Conservation (phyloP, 305 asterid species). For the Solanum aculeatissimum region DNA sequence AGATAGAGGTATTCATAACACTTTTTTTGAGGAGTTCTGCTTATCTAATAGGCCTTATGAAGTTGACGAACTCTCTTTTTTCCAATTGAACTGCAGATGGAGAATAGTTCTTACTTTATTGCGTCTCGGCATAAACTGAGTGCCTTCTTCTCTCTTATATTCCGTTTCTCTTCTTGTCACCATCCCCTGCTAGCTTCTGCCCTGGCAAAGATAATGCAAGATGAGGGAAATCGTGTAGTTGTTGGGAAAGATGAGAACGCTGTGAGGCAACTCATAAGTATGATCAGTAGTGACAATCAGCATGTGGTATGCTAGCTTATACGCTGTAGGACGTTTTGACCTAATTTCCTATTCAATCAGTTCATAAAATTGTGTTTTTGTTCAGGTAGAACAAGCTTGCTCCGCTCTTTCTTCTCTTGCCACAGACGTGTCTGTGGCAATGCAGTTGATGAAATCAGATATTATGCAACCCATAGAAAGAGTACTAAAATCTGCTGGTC, state of each 20-base stretch:
- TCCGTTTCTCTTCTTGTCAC: conserved; percentile 99
- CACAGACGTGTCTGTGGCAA: conserved; percentile 80
- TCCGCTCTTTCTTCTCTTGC: conserved; percentile 93
- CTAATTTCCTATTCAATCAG: neutral
- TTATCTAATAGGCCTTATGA: conserved; percentile 4
- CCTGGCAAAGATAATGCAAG: conserved; percentile 95
- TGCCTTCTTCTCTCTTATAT: conserved; percentile 97
- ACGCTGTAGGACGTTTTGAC: conserved; percentile 1
- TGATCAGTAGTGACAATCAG: conserved; percentile 97
- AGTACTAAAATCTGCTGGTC: conserved; percentile 70
- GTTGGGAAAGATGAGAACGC: conserved; percentile 99
- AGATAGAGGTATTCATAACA: conserved; percentile 72
- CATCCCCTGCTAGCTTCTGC: conserved; percentile 99
- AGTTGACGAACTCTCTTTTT: conserved; percentile 12
- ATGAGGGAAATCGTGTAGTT: conserved; percentile 82
- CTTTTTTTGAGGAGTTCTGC: conserved; percentile 8
- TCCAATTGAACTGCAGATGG: conserved; percentile 55
- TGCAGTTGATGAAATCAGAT: conserved; percentile 89
- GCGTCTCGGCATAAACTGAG: conserved; percentile 97
- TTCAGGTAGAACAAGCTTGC: conserved; percentile 97
- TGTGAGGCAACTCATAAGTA: conserved; percentile 96
- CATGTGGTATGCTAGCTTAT: conserved; percentile 70
- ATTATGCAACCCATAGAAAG: conserved; percentile 96
- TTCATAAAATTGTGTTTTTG: conserved; percentile 12
- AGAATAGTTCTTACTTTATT: conserved; percentile 88